phyloP scores from a whole-genome alignment of 148 eudicot species.

The Cornus florida region DNA sequence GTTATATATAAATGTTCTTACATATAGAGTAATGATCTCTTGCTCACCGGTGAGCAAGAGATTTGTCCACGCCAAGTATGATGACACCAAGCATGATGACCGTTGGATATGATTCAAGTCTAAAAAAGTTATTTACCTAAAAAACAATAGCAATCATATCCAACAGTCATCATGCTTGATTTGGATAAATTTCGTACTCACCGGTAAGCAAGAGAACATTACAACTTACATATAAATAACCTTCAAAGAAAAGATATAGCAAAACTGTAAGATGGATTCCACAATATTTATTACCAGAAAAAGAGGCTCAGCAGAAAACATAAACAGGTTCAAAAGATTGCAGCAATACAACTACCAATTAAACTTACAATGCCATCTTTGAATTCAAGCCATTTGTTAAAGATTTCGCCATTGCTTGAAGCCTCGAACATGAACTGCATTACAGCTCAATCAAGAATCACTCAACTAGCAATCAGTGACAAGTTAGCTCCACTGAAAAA shows the following conservation, averaged over 20 bases:
- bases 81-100: no score
- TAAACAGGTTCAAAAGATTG: background rate
- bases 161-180: no score
- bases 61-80: no score
- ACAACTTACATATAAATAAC: no score
- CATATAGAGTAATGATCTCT: no score
- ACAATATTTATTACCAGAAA: background rate
- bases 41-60: no score
- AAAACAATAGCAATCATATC: no score
- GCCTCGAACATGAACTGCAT: background rate
- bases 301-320: background rate
- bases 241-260: background rate
- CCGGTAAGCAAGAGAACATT: no score
- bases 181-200: no score
- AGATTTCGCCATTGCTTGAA: background rate
- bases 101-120: no score
- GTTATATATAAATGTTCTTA: background rate
- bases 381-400: background rate
- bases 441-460: slow-evolving; percentile 5
- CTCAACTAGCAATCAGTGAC: slow-evolving; percentile 5
- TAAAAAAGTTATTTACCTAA: no score
- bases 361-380: background rate
- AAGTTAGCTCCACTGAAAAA: background rate
- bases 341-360: background rate
- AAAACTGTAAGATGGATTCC: background rate